Evolutionary conservation across 2,329 filamentous ascomycete genomes (phyloP).

Genomic region (Penicillium sp.): DNA sequence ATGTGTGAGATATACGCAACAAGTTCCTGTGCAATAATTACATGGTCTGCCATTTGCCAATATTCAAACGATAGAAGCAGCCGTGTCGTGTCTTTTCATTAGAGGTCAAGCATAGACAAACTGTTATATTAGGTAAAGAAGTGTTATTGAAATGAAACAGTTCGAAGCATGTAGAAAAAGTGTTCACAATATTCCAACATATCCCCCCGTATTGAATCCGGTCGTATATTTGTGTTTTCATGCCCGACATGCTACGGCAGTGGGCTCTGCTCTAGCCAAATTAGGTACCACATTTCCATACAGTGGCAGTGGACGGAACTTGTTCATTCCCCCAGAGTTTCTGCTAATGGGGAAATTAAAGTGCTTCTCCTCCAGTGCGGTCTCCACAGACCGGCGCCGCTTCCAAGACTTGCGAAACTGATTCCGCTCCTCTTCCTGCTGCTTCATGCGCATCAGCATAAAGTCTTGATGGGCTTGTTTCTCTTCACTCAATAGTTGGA

Average conservation of each 20-base stretch:
- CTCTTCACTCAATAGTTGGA: constrained; percentile 31
- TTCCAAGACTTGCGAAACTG: constrained; percentile 37
- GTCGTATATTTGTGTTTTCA: background rate
- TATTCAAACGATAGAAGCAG: no score
- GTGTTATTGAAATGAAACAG: no score
- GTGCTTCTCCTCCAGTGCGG: background rate
- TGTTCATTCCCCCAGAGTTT: constrained; percentile 5
- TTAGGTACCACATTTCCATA: constrained; percentile 8
- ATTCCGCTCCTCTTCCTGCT: constrained; percentile 33
- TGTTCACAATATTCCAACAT: background rate
- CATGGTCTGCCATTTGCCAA: no score
- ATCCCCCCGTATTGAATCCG: background rate
- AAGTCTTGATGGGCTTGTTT: constrained; percentile 35
- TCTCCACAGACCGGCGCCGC: constrained; percentile 23
- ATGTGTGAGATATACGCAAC: no score
- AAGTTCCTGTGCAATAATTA: no score
- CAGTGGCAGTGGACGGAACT: constrained; percentile 15
- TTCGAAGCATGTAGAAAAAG: background rate
- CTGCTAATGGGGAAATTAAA: background rate
- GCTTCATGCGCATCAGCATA: constrained; percentile 29
- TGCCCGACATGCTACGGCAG: constrained; percentile 11
- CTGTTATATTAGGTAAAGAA: background rate
- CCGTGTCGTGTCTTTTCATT: no score
- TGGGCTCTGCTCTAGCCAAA: constrained; percentile 6
- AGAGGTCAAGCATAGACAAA: background rate